A percentile compares a stretch with the other conserved stretches of the same genome.
phyloP scores from a whole-genome alignment of 2,329 filamentous ascomycete genomes.

The Fusarium guadeloupense region DNA sequence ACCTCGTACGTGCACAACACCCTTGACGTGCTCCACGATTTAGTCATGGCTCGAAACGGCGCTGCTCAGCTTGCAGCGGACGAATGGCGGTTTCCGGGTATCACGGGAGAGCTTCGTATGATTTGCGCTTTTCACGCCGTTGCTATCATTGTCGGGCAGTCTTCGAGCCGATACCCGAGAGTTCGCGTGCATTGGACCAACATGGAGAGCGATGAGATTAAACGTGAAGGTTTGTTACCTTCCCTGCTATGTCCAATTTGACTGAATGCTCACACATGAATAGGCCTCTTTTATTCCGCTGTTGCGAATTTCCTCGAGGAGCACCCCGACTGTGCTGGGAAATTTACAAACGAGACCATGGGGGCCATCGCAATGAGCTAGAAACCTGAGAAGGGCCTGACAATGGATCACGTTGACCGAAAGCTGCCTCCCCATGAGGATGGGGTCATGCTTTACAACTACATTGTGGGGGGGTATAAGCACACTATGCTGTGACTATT shows the following conservation, averaged over 20 bases:
- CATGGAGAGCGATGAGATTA: neutral
- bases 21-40: neutral
- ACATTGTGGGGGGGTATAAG: neutral
- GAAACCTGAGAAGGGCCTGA: neutral
- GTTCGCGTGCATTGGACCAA: neutral
- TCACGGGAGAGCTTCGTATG: neutral
- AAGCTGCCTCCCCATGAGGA: neutral
- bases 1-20: neutral
- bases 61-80: neutral
- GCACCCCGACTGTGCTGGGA: neutral
- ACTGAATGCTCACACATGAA: accelerated
- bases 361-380: neutral
- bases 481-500: neutral
- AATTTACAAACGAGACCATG: neutral
- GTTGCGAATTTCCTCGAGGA: neutral
- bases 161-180: neutral
- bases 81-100: neutral
- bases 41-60: neutral
- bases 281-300: neutral
- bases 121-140: neutral
- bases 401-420: neutral
- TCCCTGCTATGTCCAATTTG: neutral
- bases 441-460: neutral
- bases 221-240: neutral
- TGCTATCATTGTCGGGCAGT: accelerated